A percentile compares a stretch with the other conserved stretches of the same genome.
These are phyloP conservation scores for Zygotorulaspora florentina DNA, from an alignment of 805 yeast species.

Conservation along the genomic window DNA sequence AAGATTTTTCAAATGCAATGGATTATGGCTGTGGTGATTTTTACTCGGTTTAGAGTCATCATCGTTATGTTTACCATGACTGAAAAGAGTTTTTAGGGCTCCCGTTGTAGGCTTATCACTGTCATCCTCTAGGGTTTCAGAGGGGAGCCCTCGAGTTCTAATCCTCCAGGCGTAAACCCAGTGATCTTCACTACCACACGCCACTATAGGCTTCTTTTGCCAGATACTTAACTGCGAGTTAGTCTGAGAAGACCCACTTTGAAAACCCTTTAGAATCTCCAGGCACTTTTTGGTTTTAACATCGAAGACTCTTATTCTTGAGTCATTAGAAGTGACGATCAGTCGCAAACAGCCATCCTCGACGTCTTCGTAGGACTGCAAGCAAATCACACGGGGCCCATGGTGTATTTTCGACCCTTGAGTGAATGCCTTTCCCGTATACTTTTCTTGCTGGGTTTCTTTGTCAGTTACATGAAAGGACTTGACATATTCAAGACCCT, in stretches of 20 bases:
- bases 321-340: slow-evolving; percentile 76
- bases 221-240: slow-evolving; percentile 42
- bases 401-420: slow-evolving; percentile 20
- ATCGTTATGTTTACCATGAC: slow-evolving; percentile 2
- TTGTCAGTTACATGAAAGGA: slow-evolving; percentile 46
- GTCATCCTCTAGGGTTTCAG: background rate
- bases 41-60: slow-evolving; percentile 12
- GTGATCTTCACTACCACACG: slow-evolving; percentile 84
- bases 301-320: slow-evolving; percentile 66
- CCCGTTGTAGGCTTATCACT: slow-evolving; percentile 1
- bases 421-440: background rate
- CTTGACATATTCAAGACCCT: slow-evolving; percentile 49
- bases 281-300: slow-evolving; percentile 50
- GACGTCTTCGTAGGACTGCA: slow-evolving; percentile 44
- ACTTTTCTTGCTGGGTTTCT: slow-evolving; percentile 17
- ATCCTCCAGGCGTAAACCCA: slow-evolving; percentile 80
- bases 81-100: slow-evolving; percentile 8
- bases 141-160: slow-evolving; percentile 19
- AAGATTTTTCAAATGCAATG: slow-evolving; percentile 31
- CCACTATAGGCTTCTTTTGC: slow-evolving; percentile 34
- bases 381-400: slow-evolving; percentile 71
- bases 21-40: slow-evolving; percentile 8
- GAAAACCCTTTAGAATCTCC: slow-evolving; percentile 67
- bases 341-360: slow-evolving; percentile 38
- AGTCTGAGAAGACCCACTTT: slow-evolving; percentile 68